Evolutionary conservation across 129 eudicot genomes (phyloP), one percentile per base, ranked within the genome.

Genomic region (Lactuca saligna): DNA sequence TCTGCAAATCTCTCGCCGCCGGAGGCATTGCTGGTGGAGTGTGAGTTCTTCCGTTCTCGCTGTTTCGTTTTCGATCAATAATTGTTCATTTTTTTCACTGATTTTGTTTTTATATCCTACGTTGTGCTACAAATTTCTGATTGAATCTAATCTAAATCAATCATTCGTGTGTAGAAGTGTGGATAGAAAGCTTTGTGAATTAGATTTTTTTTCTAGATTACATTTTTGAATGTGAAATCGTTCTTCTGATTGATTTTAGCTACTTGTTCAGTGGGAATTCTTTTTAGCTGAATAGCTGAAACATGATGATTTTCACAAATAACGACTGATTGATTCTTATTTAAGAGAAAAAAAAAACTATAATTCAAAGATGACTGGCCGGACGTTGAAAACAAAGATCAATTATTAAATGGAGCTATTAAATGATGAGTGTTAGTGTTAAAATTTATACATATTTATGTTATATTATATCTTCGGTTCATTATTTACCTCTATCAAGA

Each of bases 1-100:
- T 94, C 73, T 85, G 89, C 79, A 94, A 94, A 74, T 94, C 99
- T 35, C 96, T 94, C 49, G 80, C 84, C 53, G 99, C 99, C 37
- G 99, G 99, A 4, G 99, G 99, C 3, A 84, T 89, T 63, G 99
- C 99, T 54, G 99, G 97, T 32, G 99, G 99, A 71, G 74, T 94
- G 99, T 94, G 34, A 81, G 99, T 72, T 29, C 25, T 55, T 14
- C 55, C 20, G 8, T 17, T 10, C 29, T 54, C 29, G 25, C 53
- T 12, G 4, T 57, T 66, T 75, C 16, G 48, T 55, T 46, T 57
- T 39, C 2, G 25, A 14, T 13, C 6, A 50, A 6, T 68, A 69
- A 25, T 63, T 56, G 5, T 49, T 25, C 5, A 17, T 31, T 15
- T 3, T 3, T 17, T 25, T 37, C 32, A 8, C 17, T 61, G 58